Base-by-base conservation (phyloP, 1,139 yeast genomes). In the Blastobotrys petasosporus region DNA sequence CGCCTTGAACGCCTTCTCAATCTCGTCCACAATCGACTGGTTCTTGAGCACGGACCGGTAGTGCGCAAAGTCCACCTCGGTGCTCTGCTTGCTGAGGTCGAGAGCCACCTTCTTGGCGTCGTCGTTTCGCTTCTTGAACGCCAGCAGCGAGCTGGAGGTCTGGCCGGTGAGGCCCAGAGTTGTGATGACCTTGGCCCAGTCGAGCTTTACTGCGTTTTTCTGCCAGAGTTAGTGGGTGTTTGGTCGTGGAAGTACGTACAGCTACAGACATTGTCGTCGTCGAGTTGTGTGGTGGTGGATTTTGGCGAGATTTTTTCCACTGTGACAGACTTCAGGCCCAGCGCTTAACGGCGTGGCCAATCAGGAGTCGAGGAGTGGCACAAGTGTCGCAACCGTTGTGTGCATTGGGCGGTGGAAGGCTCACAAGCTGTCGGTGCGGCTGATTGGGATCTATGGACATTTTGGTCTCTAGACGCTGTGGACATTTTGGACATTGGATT, bases 61-160 rank as follows among this genome's bases (percentile, higher is more conserved):
- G 70, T 80, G 75, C 47, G 75, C 69, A 58, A 90, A 92, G 71
- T 92, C 96, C 54, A 92, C 87, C 38, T 74, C 75, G 52, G 86
- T 76, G 54, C 87, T 70, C 71, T 85, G 92, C 59, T 76, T 73
- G 64, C 80, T 74, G 61, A 90, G 76, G 53, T 80, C 81, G 59
- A 75, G 71, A 61, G 85, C 73, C 64, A 78, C 78, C 73, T 87
- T 84, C 75, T 88, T 84, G 60, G 98, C 97, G 68, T 92, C 98
- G 63, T 92, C 97, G 71, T 87, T 84, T 79, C 99, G 85, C 85
- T 94, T 92, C 76, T 90, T 92, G 84, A 92, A 92, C 37, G 94
- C 79, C 49, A 92, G 79, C 66, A 92, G 76, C 39, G 95, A 80
- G 49, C 86, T 67, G 53, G 96, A 94, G 55, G 98, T 92, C 65